A percentile compares a stretch with the other conserved stretches of the same genome.
Conservation (phyloP, 805 yeast species). For the Lachancea sp. region DNA sequence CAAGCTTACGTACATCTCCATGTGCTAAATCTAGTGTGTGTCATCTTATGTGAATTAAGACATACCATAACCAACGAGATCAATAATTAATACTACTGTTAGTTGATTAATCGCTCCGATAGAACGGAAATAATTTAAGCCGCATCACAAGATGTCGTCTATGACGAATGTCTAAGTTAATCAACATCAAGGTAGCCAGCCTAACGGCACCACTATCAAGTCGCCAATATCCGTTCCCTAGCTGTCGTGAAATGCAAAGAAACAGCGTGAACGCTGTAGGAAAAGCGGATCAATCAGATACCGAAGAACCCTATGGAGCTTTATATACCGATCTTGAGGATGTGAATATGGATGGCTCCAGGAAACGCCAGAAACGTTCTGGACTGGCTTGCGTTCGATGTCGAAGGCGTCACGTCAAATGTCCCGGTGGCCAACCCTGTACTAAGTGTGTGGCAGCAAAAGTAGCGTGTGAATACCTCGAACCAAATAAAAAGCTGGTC, state of each 20-base stretch:
- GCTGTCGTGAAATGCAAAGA: slow-evolving; percentile 1
- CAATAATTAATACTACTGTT: too few relatives aligned
- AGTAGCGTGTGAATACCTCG: slow-evolving; percentile 61
- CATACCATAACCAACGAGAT: too few relatives aligned
- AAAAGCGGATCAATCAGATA: neutral
- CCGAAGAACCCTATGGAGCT: neutral
- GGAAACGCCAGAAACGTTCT: slow-evolving; percentile 20
- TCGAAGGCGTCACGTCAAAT: slow-evolving; percentile 63
- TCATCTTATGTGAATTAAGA: too few relatives aligned
- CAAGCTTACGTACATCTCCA: too few relatives aligned
- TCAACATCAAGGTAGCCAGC: too few relatives aligned
- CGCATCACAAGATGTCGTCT: too few relatives aligned
- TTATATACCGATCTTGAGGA: slow-evolving; percentile 2
- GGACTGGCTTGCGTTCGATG: slow-evolving; percentile 53
- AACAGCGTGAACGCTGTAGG: neutral
- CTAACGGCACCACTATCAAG: too few relatives aligned
- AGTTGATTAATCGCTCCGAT: too few relatives aligned
- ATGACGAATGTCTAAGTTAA: too few relatives aligned
- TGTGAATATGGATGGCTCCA: neutral
- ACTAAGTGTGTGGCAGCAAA: slow-evolving; percentile 50
- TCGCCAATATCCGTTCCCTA: too few relatives aligned
- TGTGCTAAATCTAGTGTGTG: too few relatives aligned
- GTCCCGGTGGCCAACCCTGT: slow-evolving; percentile 77
- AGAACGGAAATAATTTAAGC: too few relatives aligned
- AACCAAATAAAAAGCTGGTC: slow-evolving; percentile 65